phyloP scores from a whole-genome alignment of 2,329 filamentous ascomycete species.

The Arthrinium phaeospermum region DNA sequence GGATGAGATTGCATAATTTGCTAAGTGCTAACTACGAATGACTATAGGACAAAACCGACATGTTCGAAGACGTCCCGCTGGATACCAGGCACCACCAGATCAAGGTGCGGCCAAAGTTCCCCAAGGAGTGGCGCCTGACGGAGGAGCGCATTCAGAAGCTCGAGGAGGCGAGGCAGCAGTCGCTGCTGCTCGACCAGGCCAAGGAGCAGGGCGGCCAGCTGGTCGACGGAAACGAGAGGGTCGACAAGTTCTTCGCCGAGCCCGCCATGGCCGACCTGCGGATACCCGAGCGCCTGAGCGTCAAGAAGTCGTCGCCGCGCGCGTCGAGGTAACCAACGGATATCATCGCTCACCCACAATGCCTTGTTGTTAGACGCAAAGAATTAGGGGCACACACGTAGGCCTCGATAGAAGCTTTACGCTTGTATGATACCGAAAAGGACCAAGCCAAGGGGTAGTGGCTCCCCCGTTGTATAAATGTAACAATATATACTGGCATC shows the following conservation, averaged over 20 bases:
- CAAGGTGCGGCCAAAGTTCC: conserved; percentile 73
- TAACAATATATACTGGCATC: conserved; percentile 13
- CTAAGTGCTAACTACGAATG: not conserved
- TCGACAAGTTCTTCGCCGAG: conserved; percentile 46
- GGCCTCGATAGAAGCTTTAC: conserved; percentile 9
- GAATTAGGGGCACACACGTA: not conserved
- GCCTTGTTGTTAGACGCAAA: not conserved
- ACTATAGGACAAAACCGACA: conserved; percentile 71
- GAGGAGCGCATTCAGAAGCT: conserved; percentile 70
- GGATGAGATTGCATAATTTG: not conserved
- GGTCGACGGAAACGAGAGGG: conserved; percentile 61
- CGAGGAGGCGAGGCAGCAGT: conserved; percentile 60
- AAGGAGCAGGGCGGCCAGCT: conserved; percentile 59
- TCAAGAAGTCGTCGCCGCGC: not conserved
- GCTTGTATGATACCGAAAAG: conserved; percentile 11
- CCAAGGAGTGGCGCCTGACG: conserved; percentile 82
- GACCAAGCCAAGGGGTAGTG: not conserved
- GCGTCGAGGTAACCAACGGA: not conserved
- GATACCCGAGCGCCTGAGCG: conserved; percentile 6
- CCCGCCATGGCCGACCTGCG: conserved; percentile 1
- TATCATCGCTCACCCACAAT: not conserved
- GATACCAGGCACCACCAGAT: conserved; percentile 84
- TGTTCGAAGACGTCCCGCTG: conserved; percentile 86
- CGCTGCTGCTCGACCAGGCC: conserved; percentile 58
- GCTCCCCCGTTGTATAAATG: conserved; percentile 8